Evolutionary conservation across 2,329 filamentous ascomycete genomes (phyloP).

Genomic region (Ceratocystis destructans): DNA sequence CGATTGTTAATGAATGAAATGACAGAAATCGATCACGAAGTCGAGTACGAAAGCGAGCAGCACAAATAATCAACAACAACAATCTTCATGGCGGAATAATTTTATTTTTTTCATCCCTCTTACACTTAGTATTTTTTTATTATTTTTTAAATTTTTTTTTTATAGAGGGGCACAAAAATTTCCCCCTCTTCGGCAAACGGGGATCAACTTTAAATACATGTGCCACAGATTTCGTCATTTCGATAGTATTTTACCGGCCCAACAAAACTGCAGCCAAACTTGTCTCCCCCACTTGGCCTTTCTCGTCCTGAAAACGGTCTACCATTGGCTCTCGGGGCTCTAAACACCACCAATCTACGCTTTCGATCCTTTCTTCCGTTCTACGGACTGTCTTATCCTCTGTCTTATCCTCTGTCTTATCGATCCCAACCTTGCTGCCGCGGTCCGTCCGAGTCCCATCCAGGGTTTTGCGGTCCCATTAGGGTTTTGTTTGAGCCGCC

Average conservation of each 20-base stretch:
- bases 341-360: no score
- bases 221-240: background rate
- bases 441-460: no score
- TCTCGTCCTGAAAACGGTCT: background rate
- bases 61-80: background rate
- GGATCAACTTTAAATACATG: background rate
- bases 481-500: no score
- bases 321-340: no score
- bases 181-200: background rate
- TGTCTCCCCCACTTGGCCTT: background rate
- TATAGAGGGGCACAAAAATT: constrained; percentile 1
- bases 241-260: background rate
- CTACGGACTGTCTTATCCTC: no score
- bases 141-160: background rate
- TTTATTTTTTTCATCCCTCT: background rate
- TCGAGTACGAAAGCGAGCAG: background rate
- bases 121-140: background rate
- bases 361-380: no score
- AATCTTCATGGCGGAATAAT: background rate
- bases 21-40: background rate
- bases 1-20: background rate
- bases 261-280: background rate
- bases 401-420: no score
- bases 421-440: no score
- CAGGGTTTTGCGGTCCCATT: no score